phyloP scores from a whole-genome alignment of 352 stramenopile genomes.

The Globisporangium iwayamae region DNA sequence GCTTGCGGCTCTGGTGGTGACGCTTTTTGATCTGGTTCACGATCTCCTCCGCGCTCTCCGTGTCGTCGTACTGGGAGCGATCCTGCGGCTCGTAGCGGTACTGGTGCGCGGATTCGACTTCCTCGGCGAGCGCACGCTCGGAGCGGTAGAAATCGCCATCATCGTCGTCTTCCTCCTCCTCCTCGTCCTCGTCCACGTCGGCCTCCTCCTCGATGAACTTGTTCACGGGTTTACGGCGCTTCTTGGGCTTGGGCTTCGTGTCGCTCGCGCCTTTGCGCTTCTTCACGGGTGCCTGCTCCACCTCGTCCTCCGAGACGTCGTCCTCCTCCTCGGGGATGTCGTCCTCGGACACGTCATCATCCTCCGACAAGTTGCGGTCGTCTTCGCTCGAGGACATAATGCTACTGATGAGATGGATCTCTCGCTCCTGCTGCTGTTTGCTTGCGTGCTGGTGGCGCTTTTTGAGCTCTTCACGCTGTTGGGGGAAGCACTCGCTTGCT shows the following conservation, averaged over 20 bases:
- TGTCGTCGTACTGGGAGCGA: slow-evolving; percentile 70
- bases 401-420: background rate
- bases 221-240: slow-evolving; percentile 79
- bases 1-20: slow-evolving; percentile 80
- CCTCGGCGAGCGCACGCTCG: slow-evolving; percentile 75
- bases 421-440: background rate
- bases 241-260: slow-evolving; percentile 78
- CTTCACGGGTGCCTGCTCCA: slow-evolving; percentile 51
- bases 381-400: slow-evolving; percentile 87
- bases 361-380: slow-evolving; percentile 71
- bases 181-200: slow-evolving; percentile 85
- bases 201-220: slow-evolving; percentile 90
- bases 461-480: background rate
- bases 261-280: slow-evolving; percentile 64
- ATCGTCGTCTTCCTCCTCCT: slow-evolving; percentile 84
- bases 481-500: background rate
- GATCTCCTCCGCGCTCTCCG: slow-evolving; percentile 80
- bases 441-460: background rate
- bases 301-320: slow-evolving; percentile 33
- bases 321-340: slow-evolving; percentile 76
- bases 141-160: slow-evolving; percentile 71
- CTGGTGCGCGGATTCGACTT: slow-evolving; percentile 53
- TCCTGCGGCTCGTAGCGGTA: slow-evolving; percentile 81
- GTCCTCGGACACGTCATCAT: slow-evolving; percentile 47
- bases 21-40: slow-evolving; percentile 88